phyloP scores from a whole-genome alignment of 139 green algal species.

The Parachlorella kessleri region DNA sequence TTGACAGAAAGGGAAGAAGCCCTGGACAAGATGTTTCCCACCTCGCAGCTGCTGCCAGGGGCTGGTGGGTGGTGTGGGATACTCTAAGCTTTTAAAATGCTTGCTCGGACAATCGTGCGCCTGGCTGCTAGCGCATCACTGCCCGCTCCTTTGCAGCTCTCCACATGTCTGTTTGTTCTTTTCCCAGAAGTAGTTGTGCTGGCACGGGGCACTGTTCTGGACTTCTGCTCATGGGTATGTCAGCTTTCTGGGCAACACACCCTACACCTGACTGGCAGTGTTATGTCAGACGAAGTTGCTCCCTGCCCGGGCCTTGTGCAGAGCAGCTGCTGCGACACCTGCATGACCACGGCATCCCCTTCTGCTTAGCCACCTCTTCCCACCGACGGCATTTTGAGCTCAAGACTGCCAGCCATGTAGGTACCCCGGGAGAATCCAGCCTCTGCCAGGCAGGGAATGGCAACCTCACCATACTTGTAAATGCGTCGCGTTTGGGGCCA shows the following conservation, averaged over 20 bases:
- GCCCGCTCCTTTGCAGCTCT: too few relatives aligned
- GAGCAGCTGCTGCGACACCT: constrained; percentile 81
- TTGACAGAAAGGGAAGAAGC: constrained; percentile 67
- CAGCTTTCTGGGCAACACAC: too few relatives aligned
- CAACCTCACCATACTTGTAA: too few relatives aligned
- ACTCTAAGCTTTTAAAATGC: too few relatives aligned
- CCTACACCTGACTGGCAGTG: background rate
- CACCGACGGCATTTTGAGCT: constrained; percentile 71
- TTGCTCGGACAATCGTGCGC: too few relatives aligned
- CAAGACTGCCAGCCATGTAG: constrained; percentile 82
- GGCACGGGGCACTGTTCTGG: background rate
- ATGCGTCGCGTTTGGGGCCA: too few relatives aligned
- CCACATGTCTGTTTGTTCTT: too few relatives aligned
- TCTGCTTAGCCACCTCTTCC: constrained; percentile 79
- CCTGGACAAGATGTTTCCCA: constrained; percentile 74
- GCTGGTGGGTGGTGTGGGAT: too few relatives aligned
- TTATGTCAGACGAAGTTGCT: background rate
- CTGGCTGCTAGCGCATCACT: too few relatives aligned
- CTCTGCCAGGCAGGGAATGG: too few relatives aligned
- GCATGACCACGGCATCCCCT: constrained; percentile 53
- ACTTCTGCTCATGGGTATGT: background rate
- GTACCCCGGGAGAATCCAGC: too few relatives aligned
- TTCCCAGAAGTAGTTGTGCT: too few relatives aligned
- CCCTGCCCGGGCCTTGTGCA: background rate
- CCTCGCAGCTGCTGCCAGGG: constrained; percentile 74